Evolutionary conservation across 2,329 filamentous ascomycete genomes (phyloP), one percentile per base, ranked within the genome.

Genomic region (Trichophyton equinum): DNA sequence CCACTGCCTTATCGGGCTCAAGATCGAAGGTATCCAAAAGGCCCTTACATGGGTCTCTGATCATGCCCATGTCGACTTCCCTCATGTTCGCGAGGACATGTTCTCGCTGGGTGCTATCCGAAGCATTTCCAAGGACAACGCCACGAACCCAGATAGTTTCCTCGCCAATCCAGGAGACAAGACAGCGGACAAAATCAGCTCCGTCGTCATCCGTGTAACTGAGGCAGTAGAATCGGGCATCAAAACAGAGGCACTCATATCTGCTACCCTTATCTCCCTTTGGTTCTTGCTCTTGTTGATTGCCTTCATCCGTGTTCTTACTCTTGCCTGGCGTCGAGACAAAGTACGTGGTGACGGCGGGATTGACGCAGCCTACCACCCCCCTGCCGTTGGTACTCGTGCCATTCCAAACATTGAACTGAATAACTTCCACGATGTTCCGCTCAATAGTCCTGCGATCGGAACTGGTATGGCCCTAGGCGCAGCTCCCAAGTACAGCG

Each of bases 31-130:
- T 22, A 84, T 99, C 65, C 84, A 97, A 72, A 86, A 88, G 69
- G 94, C 88, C 11, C 80, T 97, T n/a, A 95, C 89, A 0, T 99
- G 92, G 92, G 88, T 96, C 9, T 83, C 88, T 68, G 86, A 97
- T 66, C 78, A 97, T 71, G 90, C 94, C 2, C 83, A 94, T 64
- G 81, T 99, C 67, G 78, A 83, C 62, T 87, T 99, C 67, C 94
- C 94, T 0, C 75, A 82, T 59, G 85, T 97, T 63, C 79, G 83
- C 27, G 86, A 89, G 67, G 82, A 96, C 71, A 88, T 88, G 1
- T 95, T 97, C 75, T 92, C 89, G 62, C 77, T 86, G 59, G 91
- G 91, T 47, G 88, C 91, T 61, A 77, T 83, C 36, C 79, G 77
- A 27, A 79, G 79, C 67, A 72, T 82, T 55, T 73, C 76, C 62